phyloP scores from a whole-genome alignment of 2,329 filamentous ascomycete genomes.

The Thyridium curvatum region DNA sequence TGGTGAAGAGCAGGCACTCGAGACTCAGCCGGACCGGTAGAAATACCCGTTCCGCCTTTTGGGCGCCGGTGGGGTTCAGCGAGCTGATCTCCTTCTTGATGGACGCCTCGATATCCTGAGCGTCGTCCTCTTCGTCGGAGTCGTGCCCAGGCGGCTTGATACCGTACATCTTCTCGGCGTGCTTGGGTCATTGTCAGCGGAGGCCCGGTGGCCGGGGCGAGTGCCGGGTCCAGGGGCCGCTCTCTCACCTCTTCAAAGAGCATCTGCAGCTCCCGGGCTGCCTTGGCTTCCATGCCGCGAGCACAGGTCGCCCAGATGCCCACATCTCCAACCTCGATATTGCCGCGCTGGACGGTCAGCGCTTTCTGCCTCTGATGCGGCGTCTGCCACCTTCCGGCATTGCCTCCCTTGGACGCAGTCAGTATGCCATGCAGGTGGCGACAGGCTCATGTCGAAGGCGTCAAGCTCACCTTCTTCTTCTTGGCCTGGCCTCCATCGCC shows the following conservation, averaged over 20 bases:
- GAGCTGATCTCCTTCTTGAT: slow-evolving; percentile 66
- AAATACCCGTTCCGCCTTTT: slow-evolving; percentile 39
- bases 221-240: neutral
- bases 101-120: slow-evolving; percentile 64
- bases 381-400: slow-evolving; percentile 54
- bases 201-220: neutral
- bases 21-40: slow-evolving; percentile 46
- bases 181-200: slow-evolving; percentile 36
- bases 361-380: slow-evolving; percentile 49
- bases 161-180: slow-evolving; percentile 56
- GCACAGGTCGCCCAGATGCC: slow-evolving; percentile 78
- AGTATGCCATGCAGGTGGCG: neutral
- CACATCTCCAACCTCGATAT: slow-evolving; percentile 60
- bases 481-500: slow-evolving; percentile 18
- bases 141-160: slow-evolving; percentile 31
- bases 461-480: slow-evolving; percentile 26
- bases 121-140: slow-evolving; percentile 34
- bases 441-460: neutral
- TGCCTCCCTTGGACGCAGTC: slow-evolving; percentile 34
- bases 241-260: slow-evolving; percentile 59
- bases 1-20: slow-evolving; percentile 60
- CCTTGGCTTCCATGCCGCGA: slow-evolving; percentile 63
- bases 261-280: slow-evolving; percentile 58
- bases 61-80: slow-evolving; percentile 40
- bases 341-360: slow-evolving; percentile 33